Base-by-base conservation (phyloP, 2,329 filamentous ascomycete species). In the Fusarium solani-melongenae region DNA sequence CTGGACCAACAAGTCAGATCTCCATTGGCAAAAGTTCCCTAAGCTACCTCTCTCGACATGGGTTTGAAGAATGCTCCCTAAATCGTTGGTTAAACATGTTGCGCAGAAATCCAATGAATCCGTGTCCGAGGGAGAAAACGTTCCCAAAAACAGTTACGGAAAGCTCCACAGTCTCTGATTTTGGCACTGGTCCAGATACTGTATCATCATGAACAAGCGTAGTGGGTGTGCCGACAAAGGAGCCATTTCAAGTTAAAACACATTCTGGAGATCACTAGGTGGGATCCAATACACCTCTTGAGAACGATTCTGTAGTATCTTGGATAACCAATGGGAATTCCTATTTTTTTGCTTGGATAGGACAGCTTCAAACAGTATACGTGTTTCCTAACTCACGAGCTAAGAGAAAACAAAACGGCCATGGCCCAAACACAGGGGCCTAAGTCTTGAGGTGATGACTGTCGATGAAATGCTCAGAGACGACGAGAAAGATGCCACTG, bases 281-380 rank as follows among this genome's bases (percentile, higher is more conserved):
- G 8, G 6, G 14, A 9, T 4, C 1, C 41, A 24, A 24, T 11
- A 44, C 9, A 44, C 20, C 41, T 24, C 20, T 24, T 9, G 4
- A 22, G 6, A 14, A 12, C 12, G 7, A 24, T 44, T 44, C 3
- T 44, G 12, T 1, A 9, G 4, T 24, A 15, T 7, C 4, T 15
- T 7, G 6, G 22, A 11, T 8, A 2, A 4, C 15, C 11, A 24
- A 15, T 9, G 1, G 7, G 12, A 44, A 14, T 24, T 44, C 11
- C 4, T 5, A 7, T 5, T 14, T 1, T 8, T 3, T 24, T 15
- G 7, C 3, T 24, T 11, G 3, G 4, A 12, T 9, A 6, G 22
- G 12, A 24, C 3, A 24, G 15, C 12, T 46, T 24, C 1, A 46
- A 24, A 44, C 7, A 11, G 22, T 14, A 12, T 6, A 8, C 3